Conservation (phyloP, 371 early-diverging fungal genomes). For the Rhizopus arrhizus region DNA sequence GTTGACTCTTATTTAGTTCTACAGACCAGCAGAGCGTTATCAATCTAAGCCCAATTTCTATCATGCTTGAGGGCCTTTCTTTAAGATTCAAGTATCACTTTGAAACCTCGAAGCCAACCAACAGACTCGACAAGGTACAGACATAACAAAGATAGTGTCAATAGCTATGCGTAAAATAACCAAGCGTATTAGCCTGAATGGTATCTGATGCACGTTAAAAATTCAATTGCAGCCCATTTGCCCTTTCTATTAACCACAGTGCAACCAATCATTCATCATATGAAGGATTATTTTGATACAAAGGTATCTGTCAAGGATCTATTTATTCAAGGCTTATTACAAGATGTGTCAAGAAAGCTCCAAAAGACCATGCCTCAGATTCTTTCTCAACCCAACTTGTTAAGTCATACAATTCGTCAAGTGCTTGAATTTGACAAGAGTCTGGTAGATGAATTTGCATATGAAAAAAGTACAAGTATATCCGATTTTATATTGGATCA, state of each 20-base stretch:
- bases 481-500: constrained; percentile 60
- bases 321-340: constrained; percentile 66
- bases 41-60: constrained; percentile 50
- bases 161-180: not conserved
- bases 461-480: constrained; percentile 51
- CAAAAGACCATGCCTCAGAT: constrained; percentile 57
- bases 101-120: constrained; percentile 75
- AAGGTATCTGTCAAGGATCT: constrained; percentile 59
- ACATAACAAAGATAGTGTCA: no score
- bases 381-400: constrained; percentile 57
- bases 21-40: not conserved
- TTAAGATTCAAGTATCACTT: constrained; percentile 81
- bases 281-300: not conserved
- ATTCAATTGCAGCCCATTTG: constrained; percentile 49
- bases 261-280: constrained; percentile 36
- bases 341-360: constrained; percentile 67
- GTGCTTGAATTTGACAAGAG: constrained; percentile 74
- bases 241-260: constrained; percentile 41
- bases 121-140: constrained; percentile 74
- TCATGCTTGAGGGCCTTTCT: constrained; percentile 67
- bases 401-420: constrained; percentile 78
- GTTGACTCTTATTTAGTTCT: not conserved
- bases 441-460: constrained; percentile 69
- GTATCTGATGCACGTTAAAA: constrained; percentile 76
- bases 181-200: constrained; percentile 70